These are phyloP conservation scores for Mycena galopus DNA, from an alignment of 768 basidiomycete species.

Conservation along the genomic window DNA sequence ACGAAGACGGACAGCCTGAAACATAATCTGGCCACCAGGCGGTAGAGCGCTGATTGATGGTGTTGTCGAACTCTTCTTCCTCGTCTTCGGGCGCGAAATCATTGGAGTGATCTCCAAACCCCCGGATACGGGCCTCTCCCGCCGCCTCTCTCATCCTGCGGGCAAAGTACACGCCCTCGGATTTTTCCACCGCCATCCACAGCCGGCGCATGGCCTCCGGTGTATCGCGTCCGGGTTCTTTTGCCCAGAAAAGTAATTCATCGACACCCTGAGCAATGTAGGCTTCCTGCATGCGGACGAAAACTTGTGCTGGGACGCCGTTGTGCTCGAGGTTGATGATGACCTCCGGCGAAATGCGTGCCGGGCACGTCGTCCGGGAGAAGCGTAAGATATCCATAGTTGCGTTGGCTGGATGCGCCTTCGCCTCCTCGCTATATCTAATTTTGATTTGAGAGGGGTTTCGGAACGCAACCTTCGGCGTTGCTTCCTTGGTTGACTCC, in stretches of 20 bases:
- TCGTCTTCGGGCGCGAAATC: slow-evolving; percentile 38
- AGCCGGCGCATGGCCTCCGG: slow-evolving; percentile 28
- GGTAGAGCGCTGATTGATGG: slow-evolving; percentile 43
- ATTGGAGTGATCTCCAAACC: slow-evolving; percentile 32
- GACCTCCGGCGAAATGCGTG: slow-evolving; percentile 56
- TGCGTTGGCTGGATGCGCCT: slow-evolving; percentile 45
- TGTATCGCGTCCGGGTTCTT: slow-evolving; percentile 38
- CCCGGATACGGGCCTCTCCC: slow-evolving; percentile 42
- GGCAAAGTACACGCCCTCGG: slow-evolving; percentile 38
- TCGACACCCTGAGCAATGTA: slow-evolving; percentile 42
- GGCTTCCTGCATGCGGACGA: slow-evolving; percentile 42
- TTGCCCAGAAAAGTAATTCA: slow-evolving; percentile 45
- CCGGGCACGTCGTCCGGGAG: slow-evolving; percentile 50
- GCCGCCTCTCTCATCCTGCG: slow-evolving; percentile 38
- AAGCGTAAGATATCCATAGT: slow-evolving; percentile 58
- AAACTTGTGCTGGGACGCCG: slow-evolving; percentile 51
- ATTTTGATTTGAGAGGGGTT: slow-evolving; percentile 51
- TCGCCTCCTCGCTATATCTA: slow-evolving; percentile 37
- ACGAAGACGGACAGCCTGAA: slow-evolving; percentile 57
- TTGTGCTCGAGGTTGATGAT: slow-evolving; percentile 62
- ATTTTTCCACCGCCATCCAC: slow-evolving; percentile 37
- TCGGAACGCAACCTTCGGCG: slow-evolving; percentile 31
- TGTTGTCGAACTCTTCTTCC: slow-evolving; percentile 38
- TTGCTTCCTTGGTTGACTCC: not conserved
- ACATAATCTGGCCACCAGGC: slow-evolving; percentile 62